Base-by-base conservation (phyloP, 2,329 filamentous ascomycete genomes). In the Hortaea werneckii region DNA sequence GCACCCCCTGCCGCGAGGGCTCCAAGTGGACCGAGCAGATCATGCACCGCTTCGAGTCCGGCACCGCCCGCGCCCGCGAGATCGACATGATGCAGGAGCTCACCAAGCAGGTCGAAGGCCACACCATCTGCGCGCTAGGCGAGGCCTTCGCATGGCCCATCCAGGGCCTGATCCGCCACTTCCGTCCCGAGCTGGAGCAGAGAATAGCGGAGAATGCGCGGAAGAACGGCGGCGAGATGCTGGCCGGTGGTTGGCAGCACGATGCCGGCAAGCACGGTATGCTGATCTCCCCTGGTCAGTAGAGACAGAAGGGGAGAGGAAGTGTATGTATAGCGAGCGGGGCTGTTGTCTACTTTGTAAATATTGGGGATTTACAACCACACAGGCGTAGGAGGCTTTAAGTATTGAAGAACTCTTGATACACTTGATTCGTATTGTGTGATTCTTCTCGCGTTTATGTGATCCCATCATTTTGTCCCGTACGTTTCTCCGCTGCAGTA, bases 11-110 rank as follows among this genome's bases (percentile, higher is more conserved):
- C 78, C 85, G 92, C 65, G 92, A 98, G 73, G 92, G 92, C 55
- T 94, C 85, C 75, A 95, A 94, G 75, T 98, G 92, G 92, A 95
- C 90, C 8, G 85, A 94, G 70, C 89, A 98, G 76, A 96, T 98
- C 69, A 96, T 98, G 92, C 76, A 85, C 69, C 84, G 92, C 47
- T 94, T 98, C 59, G 88, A 94, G 75, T 85, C 85, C 67, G 92
- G 92, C 49, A 80, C 87, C 68, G 92, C 86, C 50, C 82, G 86
- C 52, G 81, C 83, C 68, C 79, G 92, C 50, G 92, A 98, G 72
- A 98, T 98, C 66, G 92, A 98, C 67, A 98, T 98, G 92, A 79
- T 98, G 56, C 92, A 95, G 74, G 92, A 98, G 75, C 74, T 98
- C 58, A 98, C 92, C 53, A 98, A 98, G 78, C 92, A 98, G 73